Conservation (phyloP, 1,139 yeast species). For the Saccharomycopsis hybrid region DNA sequence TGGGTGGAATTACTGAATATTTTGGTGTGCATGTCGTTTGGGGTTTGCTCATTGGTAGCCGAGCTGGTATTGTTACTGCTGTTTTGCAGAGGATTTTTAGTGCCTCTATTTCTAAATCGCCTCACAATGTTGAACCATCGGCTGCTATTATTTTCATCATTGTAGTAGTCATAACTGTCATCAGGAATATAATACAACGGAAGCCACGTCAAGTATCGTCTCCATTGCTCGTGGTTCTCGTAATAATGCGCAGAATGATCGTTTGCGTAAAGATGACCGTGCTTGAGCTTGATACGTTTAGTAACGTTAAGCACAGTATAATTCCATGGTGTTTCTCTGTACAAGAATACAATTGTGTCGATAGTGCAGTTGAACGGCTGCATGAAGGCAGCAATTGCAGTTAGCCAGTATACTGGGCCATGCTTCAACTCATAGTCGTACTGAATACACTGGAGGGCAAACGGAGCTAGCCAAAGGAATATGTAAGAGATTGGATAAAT, state of each 20-base stretch:
- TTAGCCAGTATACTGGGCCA: conserved; percentile 58
- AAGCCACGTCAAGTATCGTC: conserved; percentile 33
- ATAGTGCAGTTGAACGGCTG: conserved; percentile 78
- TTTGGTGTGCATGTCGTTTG: too few species aligned
- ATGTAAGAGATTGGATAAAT: conserved; percentile 80
- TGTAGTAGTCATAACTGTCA: conserved; percentile 5
- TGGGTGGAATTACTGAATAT: conserved; percentile 9
- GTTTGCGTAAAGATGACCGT: conserved; percentile 21
- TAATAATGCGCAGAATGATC: conserved; percentile 20
- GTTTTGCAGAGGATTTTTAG: too few species aligned
- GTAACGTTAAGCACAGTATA: conserved; percentile 29
- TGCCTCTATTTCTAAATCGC: too few species aligned
- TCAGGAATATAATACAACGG: conserved; percentile 41
- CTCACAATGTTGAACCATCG: too few species aligned
- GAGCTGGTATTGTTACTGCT: too few species aligned
- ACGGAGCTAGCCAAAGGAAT: conserved; percentile 75
- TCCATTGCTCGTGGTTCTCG: conserved; percentile 29
- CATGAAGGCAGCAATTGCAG: conserved; percentile 62
- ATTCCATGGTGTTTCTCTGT: conserved; percentile 75
- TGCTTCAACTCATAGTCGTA: conserved; percentile 40
- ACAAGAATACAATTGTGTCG: conserved; percentile 67
- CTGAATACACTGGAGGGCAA: conserved; percentile 62
- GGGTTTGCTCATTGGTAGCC: too few species aligned
- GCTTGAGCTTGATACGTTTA: conserved; percentile 22
- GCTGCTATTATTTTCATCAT: too few species aligned